Evolutionary conservation across 164 flowering plant species (phyloP), one percentile per base, ranked within the genome.

Genomic region (Tetracentron sinense): DNA sequence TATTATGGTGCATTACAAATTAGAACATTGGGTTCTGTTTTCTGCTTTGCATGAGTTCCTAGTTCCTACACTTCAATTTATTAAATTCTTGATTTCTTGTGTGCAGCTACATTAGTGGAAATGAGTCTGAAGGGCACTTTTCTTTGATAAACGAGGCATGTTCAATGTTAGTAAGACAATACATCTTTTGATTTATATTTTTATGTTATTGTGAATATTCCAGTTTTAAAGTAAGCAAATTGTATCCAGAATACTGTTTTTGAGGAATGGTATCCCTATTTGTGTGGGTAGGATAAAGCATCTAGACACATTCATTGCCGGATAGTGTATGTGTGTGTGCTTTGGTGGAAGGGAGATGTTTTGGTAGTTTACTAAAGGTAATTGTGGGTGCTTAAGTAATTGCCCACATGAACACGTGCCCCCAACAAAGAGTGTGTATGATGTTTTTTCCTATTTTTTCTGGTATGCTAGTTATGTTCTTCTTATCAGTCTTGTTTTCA

Each of bases 101-200:
- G 16, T 78, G 78, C 90, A 94, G 99, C 26, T 94, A 94, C 67
- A 89, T 94, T 78, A 92, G 83, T 65, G 99, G 99, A 66, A 81
- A 49, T 66, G 95, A 89, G 65, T 76, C 85, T 54, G 96, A 86
- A 73, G 93, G 91, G 20, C 99, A 89, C 71, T 94, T 94, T 82
- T 77, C 91, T 51, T 58, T 94, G 79, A 89, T 88, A 47, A 94
- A 94, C 56, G 86, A 94, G 78, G 99, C 96, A 53, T 91, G 91
- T 70, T 86, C 99, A 78, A 94, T 94, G 99, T 94, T 71, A 91
- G 99, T 88, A 70, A 72, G 74, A 64, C 61, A 61, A 63, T 46
- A 64, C 67, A 60, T 56, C 50, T 56, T 23, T 20, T 56, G 42
- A 21, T 44, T 63, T 56, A 31, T 56, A 30, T 56, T 1, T 29